Base-by-base conservation (phyloP, 805 yeast genomes). In the Yamadazyma kitorensis region DNA sequence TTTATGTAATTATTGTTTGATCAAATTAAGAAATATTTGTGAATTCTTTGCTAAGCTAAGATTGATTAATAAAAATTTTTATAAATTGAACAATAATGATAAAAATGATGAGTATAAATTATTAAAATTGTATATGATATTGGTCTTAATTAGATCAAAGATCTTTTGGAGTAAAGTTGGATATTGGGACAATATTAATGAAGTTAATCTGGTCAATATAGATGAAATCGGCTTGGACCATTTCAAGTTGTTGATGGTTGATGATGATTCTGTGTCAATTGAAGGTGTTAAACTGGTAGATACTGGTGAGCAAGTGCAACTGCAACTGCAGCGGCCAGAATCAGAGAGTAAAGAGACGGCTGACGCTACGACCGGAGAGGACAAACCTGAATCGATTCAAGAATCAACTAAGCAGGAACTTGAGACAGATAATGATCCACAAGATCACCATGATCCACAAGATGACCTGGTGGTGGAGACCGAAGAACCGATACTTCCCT, bases 101-200 rank as follows among this genome's bases (percentile, higher is more conserved):
- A 43, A 42, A 21, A 45, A 31, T 4, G 64, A 61, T 27, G 72
- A 67, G 43, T 49, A 57, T 11, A 56, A 61, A 31, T 36, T 64
- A 33, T 52, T 64, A 37, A 67, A 67, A 41, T 47, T 66, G n/a
- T 89, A 95, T 84, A 35, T 61, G 27, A 54, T 62, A 45, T 44
- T 68, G 24, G 46, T 55, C 7, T 72, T 79, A 47, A 66, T 86
- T 14, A 74, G 95, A 34, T 74, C 76, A 26, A 81, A 82, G 51
- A 67, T 89, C 44, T 86, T 82, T 59, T 91, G 95, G 91, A 70
- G 94, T 6, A 78, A 86, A 43, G 57, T 82, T 15, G 97, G 97
- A 5, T 70, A 80, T 19, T 84, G 91, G 89, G 85, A 81, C 38
- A 54, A 68, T 24, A 64, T 59, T 5, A 65, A 59, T 25, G 66